Percentiles rank a stretch among this genome's conserved stretches.
Evolutionary conservation across 2,329 filamentous ascomycete genomes (phyloP).

Genomic region (Decorospora gaudefroyi): DNA sequence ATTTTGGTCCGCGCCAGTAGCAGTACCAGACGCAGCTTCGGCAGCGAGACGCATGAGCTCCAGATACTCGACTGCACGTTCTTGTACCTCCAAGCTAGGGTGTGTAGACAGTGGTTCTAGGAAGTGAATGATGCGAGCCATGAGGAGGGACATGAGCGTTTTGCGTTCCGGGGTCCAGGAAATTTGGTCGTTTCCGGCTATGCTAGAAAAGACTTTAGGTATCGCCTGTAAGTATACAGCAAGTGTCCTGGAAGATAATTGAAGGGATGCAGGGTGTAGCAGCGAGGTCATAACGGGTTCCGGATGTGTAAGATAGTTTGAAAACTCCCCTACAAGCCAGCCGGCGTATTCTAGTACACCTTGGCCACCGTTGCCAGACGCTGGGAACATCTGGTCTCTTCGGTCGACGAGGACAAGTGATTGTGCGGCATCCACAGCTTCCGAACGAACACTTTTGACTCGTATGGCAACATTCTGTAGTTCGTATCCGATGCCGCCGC

Average conservation of each 20-base stretch:
- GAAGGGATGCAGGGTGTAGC: constrained; percentile 67
- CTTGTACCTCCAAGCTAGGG: constrained; percentile 90
- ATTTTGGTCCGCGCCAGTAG: constrained; percentile 59
- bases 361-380: constrained; percentile 55
- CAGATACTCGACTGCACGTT: constrained; percentile 87
- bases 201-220: constrained; percentile 78
- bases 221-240: constrained; percentile 80
- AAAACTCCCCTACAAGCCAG: constrained; percentile 90
- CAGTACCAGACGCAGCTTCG: constrained; percentile 75
- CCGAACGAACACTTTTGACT: constrained; percentile 77
- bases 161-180: constrained; percentile 76
- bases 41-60: constrained; percentile 85
- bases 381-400: constrained; percentile 61
- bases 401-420: constrained; percentile 68
- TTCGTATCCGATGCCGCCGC: constrained; percentile 78
- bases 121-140: constrained; percentile 80
- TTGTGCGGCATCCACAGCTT: constrained; percentile 83
- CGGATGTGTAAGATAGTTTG: constrained; percentile 69
- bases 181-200: constrained; percentile 67
- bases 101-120: constrained; percentile 79
- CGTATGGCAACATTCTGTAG: constrained; percentile 89
- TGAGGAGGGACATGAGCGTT: constrained; percentile 73
- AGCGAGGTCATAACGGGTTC: constrained; percentile 75
- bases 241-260: constrained; percentile 67
- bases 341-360: constrained; percentile 75